These are phyloP conservation scores for Penicillium soppii DNA, from an alignment of 495 filamentous ascomycete genomes.

Conservation along the genomic window DNA sequence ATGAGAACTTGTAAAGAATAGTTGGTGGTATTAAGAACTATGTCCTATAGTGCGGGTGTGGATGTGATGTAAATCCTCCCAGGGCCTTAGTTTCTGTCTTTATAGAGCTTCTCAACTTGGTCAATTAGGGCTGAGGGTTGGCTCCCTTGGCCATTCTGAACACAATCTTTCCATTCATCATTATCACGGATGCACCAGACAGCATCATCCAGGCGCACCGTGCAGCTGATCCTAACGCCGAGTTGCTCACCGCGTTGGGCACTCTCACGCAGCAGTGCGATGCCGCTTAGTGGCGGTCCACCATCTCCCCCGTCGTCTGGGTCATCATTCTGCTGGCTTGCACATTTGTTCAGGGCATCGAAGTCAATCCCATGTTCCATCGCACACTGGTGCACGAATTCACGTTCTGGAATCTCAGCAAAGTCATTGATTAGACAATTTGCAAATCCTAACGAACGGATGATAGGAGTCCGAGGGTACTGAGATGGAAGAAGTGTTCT, in stretches of 20 bases:
- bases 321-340: slow-evolving; percentile 47
- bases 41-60: slow-evolving; percentile 6
- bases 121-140: slow-evolving; percentile 70
- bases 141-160: slow-evolving; percentile 51
- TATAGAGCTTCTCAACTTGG: slow-evolving; percentile 58
- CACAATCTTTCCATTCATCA: slow-evolving; percentile 79
- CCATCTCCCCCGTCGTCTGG: slow-evolving; percentile 59
- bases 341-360: slow-evolving; percentile 74
- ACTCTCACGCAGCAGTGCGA: slow-evolving; percentile 73
- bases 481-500: slow-evolving; percentile 23
- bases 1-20: not conserved
- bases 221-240: slow-evolving; percentile 81
- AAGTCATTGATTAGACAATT: slow-evolving; percentile 81
- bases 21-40: not conserved
- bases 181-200: slow-evolving; percentile 82
- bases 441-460: slow-evolving; percentile 84
- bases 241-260: slow-evolving; percentile 66
- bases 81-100: slow-evolving; percentile 31
- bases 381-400: slow-evolving; percentile 78
- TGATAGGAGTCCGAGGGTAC: slow-evolving; percentile 61
- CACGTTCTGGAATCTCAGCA: slow-evolving; percentile 66
- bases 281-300: slow-evolving; percentile 41
- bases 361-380: slow-evolving; percentile 88
- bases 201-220: slow-evolving; percentile 73
- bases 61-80: not conserved